Evolutionary conservation across 2,329 filamentous ascomycete genomes (phyloP).

Genomic region (Chrysoporthe austroafricana): DNA sequence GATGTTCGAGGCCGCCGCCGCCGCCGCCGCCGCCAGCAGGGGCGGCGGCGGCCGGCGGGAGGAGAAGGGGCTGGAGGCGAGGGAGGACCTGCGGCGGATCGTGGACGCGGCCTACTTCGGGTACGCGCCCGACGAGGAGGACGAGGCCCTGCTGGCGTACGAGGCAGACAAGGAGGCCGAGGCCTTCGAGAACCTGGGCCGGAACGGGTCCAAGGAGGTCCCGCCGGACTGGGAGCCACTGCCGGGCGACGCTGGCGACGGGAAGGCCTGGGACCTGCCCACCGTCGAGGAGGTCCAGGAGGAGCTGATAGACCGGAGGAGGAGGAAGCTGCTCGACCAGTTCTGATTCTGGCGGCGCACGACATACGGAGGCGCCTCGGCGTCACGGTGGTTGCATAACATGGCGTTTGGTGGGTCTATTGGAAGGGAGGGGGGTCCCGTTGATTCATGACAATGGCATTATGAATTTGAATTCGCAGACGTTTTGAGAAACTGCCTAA

Average conservation of each 20-base stretch:
- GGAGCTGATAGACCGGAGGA: conserved; percentile 85
- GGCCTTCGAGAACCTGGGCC: conserved; percentile 70
- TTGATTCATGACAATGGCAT: no score
- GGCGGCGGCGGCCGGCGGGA: conserved; percentile 47
- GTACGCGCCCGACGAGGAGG: conserved; percentile 90
- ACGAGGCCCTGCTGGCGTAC: conserved; percentile 77
- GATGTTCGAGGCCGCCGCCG: conserved; percentile 77
- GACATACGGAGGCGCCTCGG: not conserved
- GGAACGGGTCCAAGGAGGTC: conserved; percentile 47
- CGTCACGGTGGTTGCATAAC: conserved; percentile 17
- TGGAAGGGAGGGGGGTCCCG: no score
- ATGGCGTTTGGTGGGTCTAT: conserved; percentile 25
- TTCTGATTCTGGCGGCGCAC: conserved; percentile 45
- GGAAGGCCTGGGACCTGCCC: conserved; percentile 79
- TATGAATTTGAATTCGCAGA: no score
- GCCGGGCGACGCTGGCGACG: conserved; percentile 86
- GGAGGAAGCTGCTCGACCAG: conserved; percentile 83
- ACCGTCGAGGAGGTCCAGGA: conserved; percentile 91
- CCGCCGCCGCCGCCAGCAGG: conserved; percentile 29
- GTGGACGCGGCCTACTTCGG: conserved; percentile 97
- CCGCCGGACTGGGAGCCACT: conserved; percentile 81
- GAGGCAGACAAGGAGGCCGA: conserved; percentile 84
- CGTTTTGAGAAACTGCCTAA: not conserved
- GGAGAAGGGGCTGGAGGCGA: conserved; percentile 68
- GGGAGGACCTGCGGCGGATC: conserved; percentile 71